Base-by-base conservation (phyloP, 495 filamentous ascomycete species). In the Talaromyces adpressus region DNA sequence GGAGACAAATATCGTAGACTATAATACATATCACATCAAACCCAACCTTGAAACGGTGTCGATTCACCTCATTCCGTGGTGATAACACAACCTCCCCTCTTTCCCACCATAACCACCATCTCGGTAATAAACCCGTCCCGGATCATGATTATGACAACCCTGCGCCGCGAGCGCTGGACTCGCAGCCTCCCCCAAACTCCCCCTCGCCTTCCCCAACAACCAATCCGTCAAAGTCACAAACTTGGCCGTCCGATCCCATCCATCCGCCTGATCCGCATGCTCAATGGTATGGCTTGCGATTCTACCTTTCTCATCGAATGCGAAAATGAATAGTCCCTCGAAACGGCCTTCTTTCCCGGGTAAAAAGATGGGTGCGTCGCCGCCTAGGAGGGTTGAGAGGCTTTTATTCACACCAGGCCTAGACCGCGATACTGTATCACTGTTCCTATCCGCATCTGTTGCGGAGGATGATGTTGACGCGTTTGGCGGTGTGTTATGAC, bases 261-360 rank as follows among this genome's bases (percentile, higher is more conserved):
- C 86, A 54, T 87, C 82, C 56, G 87, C 87, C 63, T 91, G 82
- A 68, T 97, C 88, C 9, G 87, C 89, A 79, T 96, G 91, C 75
- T 98, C 94, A 70, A 98, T 98, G 0, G 90, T 94, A 76, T 98
- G 94, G 60, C 81, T 87, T 56, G 88, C 66, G 27, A 98, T 86
- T 57, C 92, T 79, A 3, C 95, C 94, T 65, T 95, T 86, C 64
- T 88, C 84, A 70, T 98, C 95, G 74, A 98, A 98, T 60, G 94
- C 91, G 75, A 98, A 98, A 56, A 96, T 85, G 72, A 98, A 98
- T 16, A 97, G 66, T 0, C 94, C 94, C 18, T 73, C 77, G 54
- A 81, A 79, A 47, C 79, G 76, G 56, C 77, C 75, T 57, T 80
- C 77, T 59, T 89, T 87, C 12, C 87, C 84, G 25, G 92, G 76